Conservation (phyloP, 306 rosid genomes). For the Pterocarpus macrocarpus region DNA sequence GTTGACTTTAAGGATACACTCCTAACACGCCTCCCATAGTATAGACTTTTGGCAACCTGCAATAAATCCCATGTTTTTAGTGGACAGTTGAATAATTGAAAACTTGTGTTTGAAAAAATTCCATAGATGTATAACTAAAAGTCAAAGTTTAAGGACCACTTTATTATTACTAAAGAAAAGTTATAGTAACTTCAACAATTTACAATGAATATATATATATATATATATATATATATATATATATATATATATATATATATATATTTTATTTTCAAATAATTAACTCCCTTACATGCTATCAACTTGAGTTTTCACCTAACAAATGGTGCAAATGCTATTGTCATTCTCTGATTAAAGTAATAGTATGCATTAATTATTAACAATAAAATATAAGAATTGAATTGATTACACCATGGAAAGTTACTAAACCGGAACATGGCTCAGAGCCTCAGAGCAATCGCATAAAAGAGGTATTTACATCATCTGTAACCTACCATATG, state of each 20-base stretch:
- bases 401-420: not conserved
- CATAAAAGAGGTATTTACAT: no score
- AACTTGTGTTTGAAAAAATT: not conserved
- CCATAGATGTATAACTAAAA: not conserved
- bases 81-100: not conserved
- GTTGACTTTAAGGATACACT: conserved; percentile 5
- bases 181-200: no score
- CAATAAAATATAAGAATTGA: not conserved
- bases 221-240: no score
- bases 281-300: not conserved
- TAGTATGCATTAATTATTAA: not conserved
- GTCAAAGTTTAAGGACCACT: conserved; percentile 11
- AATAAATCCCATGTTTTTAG: not conserved
- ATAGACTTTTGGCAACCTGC: not conserved
- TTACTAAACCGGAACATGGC: not conserved
- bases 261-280: not conserved
- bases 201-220: no score
- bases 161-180: no score
- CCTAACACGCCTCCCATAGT: not conserved
- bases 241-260: no score
- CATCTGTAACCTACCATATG: not conserved
- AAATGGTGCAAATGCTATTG: not conserved
- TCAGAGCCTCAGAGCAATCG: no score
- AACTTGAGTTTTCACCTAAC: not conserved
- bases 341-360: not conserved